phyloP scores from a whole-genome alignment of 2,329 filamentous ascomycete species.

The Salinomyces thailandicus region DNA sequence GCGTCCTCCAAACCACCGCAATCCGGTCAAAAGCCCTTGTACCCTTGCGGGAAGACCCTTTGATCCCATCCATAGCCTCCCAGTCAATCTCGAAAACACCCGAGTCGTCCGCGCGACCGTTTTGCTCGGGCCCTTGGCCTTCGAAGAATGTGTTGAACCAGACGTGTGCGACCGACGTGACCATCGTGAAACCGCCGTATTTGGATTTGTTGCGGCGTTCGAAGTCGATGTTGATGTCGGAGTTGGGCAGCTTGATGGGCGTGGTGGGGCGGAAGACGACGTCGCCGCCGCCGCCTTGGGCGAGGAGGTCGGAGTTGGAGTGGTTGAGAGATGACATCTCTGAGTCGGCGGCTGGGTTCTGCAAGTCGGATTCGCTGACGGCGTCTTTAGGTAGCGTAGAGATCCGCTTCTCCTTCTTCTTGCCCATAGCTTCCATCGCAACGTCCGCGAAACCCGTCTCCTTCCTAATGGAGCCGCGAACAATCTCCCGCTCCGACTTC shows the following conservation, averaged over 20 bases:
- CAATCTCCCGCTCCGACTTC: conserved; percentile 58
- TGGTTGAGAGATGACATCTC: neutral
- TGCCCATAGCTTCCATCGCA: conserved; percentile 28
- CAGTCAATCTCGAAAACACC: conserved; percentile 64
- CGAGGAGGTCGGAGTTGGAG: conserved; percentile 3
- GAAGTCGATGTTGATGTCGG: conserved; percentile 82
- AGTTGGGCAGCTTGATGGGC: conserved; percentile 62
- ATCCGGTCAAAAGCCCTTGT: conserved; percentile 70
- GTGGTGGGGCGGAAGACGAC: conserved; percentile 66
- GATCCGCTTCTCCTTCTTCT: conserved; percentile 15
- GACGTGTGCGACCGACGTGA: conserved; percentile 84
- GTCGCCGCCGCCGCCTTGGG: conserved; percentile 49
- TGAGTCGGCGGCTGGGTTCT: neutral
- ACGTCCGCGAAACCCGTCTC: conserved; percentile 33
- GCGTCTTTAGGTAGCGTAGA: conserved; percentile 11
- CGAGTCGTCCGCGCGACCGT: conserved; percentile 54
- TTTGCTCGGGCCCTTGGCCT: conserved; percentile 60
- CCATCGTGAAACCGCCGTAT: conserved; percentile 71
- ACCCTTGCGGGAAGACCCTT: conserved; percentile 75
- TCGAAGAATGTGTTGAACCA: conserved; percentile 98
- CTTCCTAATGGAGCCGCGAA: conserved; percentile 44
- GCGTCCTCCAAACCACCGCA: conserved; percentile 68
- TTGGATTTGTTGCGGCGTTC: conserved; percentile 73
- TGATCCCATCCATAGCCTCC: conserved; percentile 85
- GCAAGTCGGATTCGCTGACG: conserved; percentile 7